phyloP scores from a whole-genome alignment of 768 basidiomycete genomes.

The Kwoniella heveanensis region DNA sequence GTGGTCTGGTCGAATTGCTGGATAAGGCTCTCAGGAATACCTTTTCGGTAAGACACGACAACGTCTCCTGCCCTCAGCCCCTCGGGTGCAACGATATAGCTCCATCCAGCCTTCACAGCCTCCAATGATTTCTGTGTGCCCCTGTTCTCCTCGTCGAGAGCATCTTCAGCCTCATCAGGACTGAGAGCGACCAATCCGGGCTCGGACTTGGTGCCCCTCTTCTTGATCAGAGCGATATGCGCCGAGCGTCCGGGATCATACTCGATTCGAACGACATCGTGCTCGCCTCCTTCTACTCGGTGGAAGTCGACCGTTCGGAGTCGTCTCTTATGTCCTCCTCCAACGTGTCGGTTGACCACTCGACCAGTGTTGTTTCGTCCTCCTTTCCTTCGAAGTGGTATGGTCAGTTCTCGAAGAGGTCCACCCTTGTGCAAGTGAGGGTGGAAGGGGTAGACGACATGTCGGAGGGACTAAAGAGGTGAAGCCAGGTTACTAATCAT shows the following conservation, averaged over 20 bases:
- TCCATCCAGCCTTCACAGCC: constrained; percentile 62
- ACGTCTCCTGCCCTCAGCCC: constrained; percentile 83
- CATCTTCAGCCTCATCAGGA: constrained; percentile 29
- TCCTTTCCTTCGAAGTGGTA: constrained; percentile 77
- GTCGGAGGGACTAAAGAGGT: constrained; percentile 64
- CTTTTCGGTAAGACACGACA: constrained; percentile 80
- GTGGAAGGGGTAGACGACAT: constrained; percentile 78
- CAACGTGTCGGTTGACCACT: constrained; percentile 83
- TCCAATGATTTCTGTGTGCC: constrained; percentile 19
- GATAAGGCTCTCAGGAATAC: constrained; percentile 75
- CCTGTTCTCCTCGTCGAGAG: constrained; percentile 20
- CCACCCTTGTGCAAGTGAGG: constrained; percentile 80
- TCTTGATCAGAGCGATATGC: constrained; percentile 86
- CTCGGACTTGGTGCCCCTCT: constrained; percentile 60
- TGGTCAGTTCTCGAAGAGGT: constrained; percentile 80
- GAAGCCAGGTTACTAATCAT: too few relatives aligned
- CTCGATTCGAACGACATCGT: constrained; percentile 91
- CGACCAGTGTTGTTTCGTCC: constrained; percentile 80
- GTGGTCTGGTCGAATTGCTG: constrained; percentile 59
- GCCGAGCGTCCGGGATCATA: constrained; percentile 93
- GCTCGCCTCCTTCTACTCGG: constrained; percentile 73
- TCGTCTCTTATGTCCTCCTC: constrained; percentile 86
- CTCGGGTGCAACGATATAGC: constrained; percentile 90
- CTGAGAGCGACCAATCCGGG: neutral
- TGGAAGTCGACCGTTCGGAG: constrained; percentile 84